Evolutionary conservation across 331 rosid genomes (phyloP).

Genomic region (Saraca asoca): DNA sequence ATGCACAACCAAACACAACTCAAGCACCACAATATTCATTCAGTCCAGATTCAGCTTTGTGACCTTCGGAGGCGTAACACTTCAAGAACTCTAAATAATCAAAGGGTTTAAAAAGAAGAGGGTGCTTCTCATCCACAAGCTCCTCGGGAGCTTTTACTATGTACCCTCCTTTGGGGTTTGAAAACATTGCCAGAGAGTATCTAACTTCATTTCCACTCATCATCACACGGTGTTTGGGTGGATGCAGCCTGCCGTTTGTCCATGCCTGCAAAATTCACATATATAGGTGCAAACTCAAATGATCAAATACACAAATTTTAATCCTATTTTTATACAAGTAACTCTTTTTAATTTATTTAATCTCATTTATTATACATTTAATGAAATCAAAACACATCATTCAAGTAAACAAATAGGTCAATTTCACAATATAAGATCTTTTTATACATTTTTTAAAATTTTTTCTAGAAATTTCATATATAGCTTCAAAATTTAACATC

Average conservation of each 20-base stretch:
- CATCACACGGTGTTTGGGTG: conserved; percentile 72
- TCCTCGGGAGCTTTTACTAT: conserved; percentile 63
- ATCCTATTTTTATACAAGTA: no score
- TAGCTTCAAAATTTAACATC: no score
- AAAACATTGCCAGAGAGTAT: conserved; percentile 68
- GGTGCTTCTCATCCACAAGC: conserved; percentile 74
- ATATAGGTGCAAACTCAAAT: no score
- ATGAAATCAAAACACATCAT: no score
- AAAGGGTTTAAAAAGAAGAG: conserved; percentile 66
- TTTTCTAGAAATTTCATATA: no score
- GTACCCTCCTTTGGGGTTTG: conserved; percentile 59
- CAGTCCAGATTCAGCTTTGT: conserved; percentile 49
- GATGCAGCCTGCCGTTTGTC: conserved; percentile 71
- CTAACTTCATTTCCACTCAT: conserved; percentile 66
- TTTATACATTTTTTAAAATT: no score
- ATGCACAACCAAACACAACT: background rate
- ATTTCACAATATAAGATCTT: no score
- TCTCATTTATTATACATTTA: no score
- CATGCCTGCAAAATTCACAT: no score
- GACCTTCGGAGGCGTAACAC: conserved; percentile 63
- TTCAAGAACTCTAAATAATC: conserved; percentile 70
- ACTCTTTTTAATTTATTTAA: no score
- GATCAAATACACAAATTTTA: no score
- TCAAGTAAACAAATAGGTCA: no score
- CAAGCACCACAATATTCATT: conserved; percentile 65